phyloP scores from a whole-genome alignment of 768 basidiomycete species.

The Amanita inopinata region DNA sequence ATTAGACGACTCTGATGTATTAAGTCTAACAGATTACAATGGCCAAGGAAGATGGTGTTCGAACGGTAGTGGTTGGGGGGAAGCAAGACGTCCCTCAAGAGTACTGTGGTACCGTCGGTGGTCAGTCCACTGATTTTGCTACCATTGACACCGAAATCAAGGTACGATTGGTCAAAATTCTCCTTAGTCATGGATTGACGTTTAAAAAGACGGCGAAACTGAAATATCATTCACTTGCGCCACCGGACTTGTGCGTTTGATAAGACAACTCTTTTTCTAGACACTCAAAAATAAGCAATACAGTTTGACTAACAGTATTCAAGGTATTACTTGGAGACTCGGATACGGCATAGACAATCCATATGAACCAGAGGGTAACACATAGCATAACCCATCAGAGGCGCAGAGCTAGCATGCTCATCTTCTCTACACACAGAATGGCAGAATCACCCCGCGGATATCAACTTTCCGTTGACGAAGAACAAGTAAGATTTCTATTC shows the following conservation, averaged over 20 bases:
- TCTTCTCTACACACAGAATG: constrained; percentile 31
- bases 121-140: constrained; percentile 47
- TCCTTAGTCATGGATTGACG: constrained; percentile 2
- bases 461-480: constrained; percentile 40
- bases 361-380: constrained; percentile 43
- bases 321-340: constrained; percentile 57
- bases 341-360: constrained; percentile 47
- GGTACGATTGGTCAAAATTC: constrained; percentile 17
- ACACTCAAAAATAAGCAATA: background rate
- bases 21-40: constrained; percentile 39
- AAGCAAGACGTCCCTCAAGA: constrained; percentile 36
- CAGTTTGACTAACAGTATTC: constrained; percentile 45
- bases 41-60: constrained; percentile 47
- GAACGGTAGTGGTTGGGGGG: constrained; percentile 50
- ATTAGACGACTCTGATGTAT: background rate
- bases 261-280: background rate
- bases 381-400: background rate
- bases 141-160: constrained; percentile 54
- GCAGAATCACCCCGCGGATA: constrained; percentile 45
- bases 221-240: constrained; percentile 45
- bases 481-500: constrained; percentile 30
- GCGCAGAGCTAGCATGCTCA: background rate
- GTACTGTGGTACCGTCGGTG: constrained; percentile 56
- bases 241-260: constrained; percentile 46
- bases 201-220: constrained; percentile 34